Evolutionary conservation across 2,329 filamentous ascomycete species (phyloP).

Genomic region (Amauroascus niger): DNA sequence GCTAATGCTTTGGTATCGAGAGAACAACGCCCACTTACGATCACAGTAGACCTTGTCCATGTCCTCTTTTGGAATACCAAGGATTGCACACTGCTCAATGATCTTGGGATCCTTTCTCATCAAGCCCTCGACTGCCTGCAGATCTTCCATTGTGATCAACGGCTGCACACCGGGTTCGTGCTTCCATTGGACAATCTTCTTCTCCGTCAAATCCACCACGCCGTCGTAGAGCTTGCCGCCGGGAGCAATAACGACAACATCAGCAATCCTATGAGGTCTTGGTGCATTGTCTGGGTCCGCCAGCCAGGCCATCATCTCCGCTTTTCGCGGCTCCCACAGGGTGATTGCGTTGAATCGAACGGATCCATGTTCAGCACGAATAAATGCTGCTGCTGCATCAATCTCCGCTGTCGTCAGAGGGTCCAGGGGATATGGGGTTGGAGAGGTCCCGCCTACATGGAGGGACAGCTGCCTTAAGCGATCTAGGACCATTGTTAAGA

Average conservation of each 20-base stretch:
- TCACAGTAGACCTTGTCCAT: constrained; percentile 97
- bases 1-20: too few species aligned
- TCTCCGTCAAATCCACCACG: constrained; percentile 59
- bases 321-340: constrained; percentile 75
- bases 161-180: constrained; percentile 68
- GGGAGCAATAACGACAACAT: constrained; percentile 70
- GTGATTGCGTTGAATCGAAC: constrained; percentile 82
- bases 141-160: constrained; percentile 84
- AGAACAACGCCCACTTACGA: constrained; percentile 36
- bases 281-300: constrained; percentile 51
- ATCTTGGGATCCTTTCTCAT: constrained; percentile 71
- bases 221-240: constrained; percentile 77
- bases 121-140: constrained; percentile 67
- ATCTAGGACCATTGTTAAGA: constrained; percentile 47
- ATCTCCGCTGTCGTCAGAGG: constrained; percentile 67
- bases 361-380: constrained; percentile 59
- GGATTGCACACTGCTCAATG: constrained; percentile 78
- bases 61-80: constrained; percentile 68
- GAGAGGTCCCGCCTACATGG: constrained; percentile 48
- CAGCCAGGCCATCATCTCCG: constrained; percentile 71
- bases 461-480: constrained; percentile 54
- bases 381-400: constrained; percentile 55
- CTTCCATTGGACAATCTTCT: constrained; percentile 64
- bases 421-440: constrained; percentile 62
- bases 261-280: constrained; percentile 62